Conservation (phyloP, 345 rosid species). For the Balakata baccata region DNA sequence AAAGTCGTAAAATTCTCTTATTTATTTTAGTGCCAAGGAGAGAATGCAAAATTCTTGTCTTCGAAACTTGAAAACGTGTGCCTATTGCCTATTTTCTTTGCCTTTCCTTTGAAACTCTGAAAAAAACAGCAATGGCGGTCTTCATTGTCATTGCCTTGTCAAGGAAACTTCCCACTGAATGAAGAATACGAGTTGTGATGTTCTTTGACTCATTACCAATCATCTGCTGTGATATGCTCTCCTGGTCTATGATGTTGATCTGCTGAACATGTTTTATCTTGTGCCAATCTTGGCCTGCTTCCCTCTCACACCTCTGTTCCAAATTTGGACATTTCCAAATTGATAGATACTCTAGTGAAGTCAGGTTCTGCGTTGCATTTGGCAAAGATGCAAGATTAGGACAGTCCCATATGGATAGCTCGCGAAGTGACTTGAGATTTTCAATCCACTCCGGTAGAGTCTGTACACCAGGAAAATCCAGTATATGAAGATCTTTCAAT, state of each 20-base stretch:
- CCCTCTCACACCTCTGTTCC: not conserved
- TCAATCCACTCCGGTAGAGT: not conserved
- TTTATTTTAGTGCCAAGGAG: too few species aligned
- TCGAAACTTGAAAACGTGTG: too few species aligned
- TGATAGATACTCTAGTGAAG: not conserved
- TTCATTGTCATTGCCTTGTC: constrained; percentile 1
- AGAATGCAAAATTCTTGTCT: too few species aligned
- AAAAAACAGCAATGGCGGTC: not conserved
- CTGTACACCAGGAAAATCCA: not conserved
- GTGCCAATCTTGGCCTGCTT: constrained; percentile 4
- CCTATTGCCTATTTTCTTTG: too few species aligned
- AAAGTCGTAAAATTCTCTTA: too few species aligned
- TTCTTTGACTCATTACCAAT: too few species aligned
- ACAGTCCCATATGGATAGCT: constrained; percentile 6
- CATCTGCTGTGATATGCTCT: not conserved
- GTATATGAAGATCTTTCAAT: constrained; percentile 4
- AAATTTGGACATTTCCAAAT: constrained; percentile 6
- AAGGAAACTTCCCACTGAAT: not conserved
- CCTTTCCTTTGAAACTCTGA: too few species aligned
- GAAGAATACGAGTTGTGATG: not conserved
- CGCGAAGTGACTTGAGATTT: not conserved
- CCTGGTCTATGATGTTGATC: not conserved
- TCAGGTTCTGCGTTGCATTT: constrained; percentile 2
- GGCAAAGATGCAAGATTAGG: constrained; percentile 2
- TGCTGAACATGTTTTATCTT: constrained; percentile 1